phyloP scores from a whole-genome alignment of 2,329 filamentous ascomycete species.

The Periglandula ipomoeae region DNA sequence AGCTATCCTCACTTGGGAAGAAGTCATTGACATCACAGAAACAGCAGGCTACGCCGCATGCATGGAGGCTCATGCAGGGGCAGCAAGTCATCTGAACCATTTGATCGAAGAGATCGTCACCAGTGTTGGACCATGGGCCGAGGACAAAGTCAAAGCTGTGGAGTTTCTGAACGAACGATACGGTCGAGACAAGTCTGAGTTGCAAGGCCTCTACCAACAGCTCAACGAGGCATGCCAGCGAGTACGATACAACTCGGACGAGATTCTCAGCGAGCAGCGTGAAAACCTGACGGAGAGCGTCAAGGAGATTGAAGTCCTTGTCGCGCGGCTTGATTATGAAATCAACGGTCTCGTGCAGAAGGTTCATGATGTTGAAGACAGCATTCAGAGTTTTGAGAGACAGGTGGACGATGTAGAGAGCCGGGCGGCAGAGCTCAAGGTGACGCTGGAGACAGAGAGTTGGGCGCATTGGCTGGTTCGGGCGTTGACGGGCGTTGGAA shows the following conservation, averaged over 20 bases:
- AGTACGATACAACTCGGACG: slow-evolving; percentile 57
- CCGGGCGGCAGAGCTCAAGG: slow-evolving; percentile 52
- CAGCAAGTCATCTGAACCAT: slow-evolving; percentile 46
- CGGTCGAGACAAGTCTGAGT: slow-evolving; percentile 52
- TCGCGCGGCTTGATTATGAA: slow-evolving; percentile 87
- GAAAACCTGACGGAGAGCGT: slow-evolving; percentile 59
- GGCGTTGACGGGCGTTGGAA: slow-evolving; percentile 51
- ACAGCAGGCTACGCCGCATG: slow-evolving; percentile 16
- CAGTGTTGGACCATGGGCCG: slow-evolving; percentile 52
- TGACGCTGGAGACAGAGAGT: slow-evolving; percentile 53
- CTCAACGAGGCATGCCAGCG: slow-evolving; percentile 61
- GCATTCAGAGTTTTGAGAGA: slow-evolving; percentile 67
- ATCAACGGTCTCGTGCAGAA: slow-evolving; percentile 70
- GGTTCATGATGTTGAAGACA: slow-evolving; percentile 80
- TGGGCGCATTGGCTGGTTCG: slow-evolving; percentile 57
- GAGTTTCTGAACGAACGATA: slow-evolving; percentile 52
- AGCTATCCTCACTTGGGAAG: slow-evolving; percentile 59
- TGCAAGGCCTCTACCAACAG: slow-evolving; percentile 60
- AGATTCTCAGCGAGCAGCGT: slow-evolving; percentile 61
- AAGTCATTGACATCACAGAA: slow-evolving; percentile 36
- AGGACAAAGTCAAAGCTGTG: slow-evolving; percentile 45
- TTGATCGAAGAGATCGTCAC: slow-evolving; percentile 42
- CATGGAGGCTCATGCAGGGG: slow-evolving; percentile 33
- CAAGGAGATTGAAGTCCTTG: slow-evolving; percentile 70
- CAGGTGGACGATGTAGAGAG: slow-evolving; percentile 65